Percentiles rank a stretch among this genome's conserved stretches.
phyloP scores from a whole-genome alignment of 176 grass and related monocot species.

The Avena atlantica region DNA sequence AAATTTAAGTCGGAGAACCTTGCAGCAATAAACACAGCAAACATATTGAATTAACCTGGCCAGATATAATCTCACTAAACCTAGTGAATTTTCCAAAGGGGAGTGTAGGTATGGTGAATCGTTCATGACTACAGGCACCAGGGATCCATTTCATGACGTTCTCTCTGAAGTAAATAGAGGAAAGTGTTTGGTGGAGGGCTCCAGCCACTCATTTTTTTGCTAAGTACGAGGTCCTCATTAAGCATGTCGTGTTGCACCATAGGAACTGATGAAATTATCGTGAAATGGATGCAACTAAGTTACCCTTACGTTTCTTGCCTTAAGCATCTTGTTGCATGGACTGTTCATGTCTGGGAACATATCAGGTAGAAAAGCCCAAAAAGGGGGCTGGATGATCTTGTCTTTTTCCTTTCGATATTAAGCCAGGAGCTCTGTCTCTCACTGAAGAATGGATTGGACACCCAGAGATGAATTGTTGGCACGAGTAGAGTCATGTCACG shows the following conservation, averaged over 20 bases:
- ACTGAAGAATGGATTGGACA: background rate
- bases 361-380: background rate
- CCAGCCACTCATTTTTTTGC: constrained; percentile 3
- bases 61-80: background rate
- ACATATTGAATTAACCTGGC: background rate
- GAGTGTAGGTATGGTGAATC: constrained; percentile 21
- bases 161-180: constrained; percentile 1
- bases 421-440: background rate
- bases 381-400: background rate
- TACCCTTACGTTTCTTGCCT: background rate
- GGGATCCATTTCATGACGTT: constrained; percentile 44
- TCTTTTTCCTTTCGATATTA: background rate
- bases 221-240: background rate
- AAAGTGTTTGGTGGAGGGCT: constrained; percentile 17
- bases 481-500: background rate
- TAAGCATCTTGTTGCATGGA: background rate
- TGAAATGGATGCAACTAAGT: background rate
- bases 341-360: background rate
- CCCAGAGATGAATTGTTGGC: background rate
- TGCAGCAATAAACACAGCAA: background rate
- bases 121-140: constrained; percentile 77
- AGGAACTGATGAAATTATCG: background rate
- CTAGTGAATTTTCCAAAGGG: background rate
- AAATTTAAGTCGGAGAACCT: background rate
- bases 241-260: background rate